Conservation (phyloP, 495 filamentous ascomycete genomes). For the Amphirosellinia nigrospora region DNA sequence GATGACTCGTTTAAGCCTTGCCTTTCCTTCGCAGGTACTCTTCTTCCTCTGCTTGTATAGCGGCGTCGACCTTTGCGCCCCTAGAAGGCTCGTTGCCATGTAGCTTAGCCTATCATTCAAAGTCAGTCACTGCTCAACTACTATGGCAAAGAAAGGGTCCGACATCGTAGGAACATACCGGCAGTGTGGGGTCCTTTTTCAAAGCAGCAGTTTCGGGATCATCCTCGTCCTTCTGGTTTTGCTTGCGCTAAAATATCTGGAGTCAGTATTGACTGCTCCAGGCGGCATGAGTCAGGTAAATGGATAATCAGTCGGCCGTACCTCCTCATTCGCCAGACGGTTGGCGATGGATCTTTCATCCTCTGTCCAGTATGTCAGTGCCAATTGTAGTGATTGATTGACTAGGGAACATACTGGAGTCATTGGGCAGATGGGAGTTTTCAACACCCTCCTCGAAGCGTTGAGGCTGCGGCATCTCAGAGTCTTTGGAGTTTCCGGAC, state of each 20-base stretch:
- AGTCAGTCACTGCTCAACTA: not conserved
- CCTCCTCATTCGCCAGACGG: constrained; percentile 68
- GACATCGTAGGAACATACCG: constrained; percentile 54
- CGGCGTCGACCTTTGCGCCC: constrained; percentile 70
- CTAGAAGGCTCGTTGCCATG: constrained; percentile 71
- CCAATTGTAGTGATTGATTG: not conserved
- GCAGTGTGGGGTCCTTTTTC: constrained; percentile 71
- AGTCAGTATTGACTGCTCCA: no score
- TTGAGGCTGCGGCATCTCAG: constrained; percentile 55
- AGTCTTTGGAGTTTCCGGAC: constrained; percentile 52
- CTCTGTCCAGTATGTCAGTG: constrained; percentile 54
- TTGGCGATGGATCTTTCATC: constrained; percentile 82
- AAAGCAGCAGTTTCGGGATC: constrained; percentile 61
- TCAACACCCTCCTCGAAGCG: constrained; percentile 71
- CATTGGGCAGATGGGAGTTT: constrained; percentile 69
- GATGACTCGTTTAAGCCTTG: constrained; percentile 30
- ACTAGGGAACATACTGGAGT: constrained; percentile 66
- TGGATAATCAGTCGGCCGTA: constrained; percentile 24
- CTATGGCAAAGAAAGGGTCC: not conserved
- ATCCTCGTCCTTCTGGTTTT: constrained; percentile 44
- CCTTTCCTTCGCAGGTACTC: constrained; percentile 64
- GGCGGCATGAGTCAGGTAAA: not conserved
- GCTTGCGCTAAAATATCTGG: constrained; percentile 45
- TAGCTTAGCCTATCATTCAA: constrained; percentile 55
- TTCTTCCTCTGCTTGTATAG: constrained; percentile 68